Percentiles rank a stretch among this genome's conserved stretches.
Evolutionary conservation across 768 basidiomycete genomes (phyloP).

Genomic region (Boletales sp.): DNA sequence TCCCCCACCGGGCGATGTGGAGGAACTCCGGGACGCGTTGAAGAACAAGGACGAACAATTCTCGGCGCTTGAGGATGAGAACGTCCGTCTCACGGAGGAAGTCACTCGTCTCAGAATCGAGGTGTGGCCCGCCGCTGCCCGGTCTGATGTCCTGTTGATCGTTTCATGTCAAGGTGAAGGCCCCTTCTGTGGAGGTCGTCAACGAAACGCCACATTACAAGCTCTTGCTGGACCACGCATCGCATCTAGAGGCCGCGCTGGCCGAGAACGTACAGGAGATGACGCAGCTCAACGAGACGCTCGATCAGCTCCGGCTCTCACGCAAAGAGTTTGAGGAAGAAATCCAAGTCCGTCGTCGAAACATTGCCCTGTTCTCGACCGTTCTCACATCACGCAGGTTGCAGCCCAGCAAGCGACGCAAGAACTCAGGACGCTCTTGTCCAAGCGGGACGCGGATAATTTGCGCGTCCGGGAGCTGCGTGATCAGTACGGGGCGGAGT

Average conservation of each 20-base stretch:
- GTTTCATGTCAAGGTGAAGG: slow-evolving; percentile 33
- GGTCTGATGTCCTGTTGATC: neutral
- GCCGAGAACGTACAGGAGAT: slow-evolving; percentile 39
- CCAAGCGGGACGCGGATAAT: slow-evolving; percentile 65
- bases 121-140: slow-evolving; percentile 28
- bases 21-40: slow-evolving; percentile 32
- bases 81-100: slow-evolving; percentile 42
- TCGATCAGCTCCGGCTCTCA: slow-evolving; percentile 35
- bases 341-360: slow-evolving; percentile 36
- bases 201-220: slow-evolving; percentile 52
- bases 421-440: slow-evolving; percentile 58
- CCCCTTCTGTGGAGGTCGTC: slow-evolving; percentile 44
- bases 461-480: slow-evolving; percentile 67
- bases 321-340: slow-evolving; percentile 48
- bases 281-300: slow-evolving; percentile 40
- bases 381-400: slow-evolving; percentile 27
- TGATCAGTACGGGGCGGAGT: slow-evolving; percentile 61
- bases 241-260: slow-evolving; percentile 41
- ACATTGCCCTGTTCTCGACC: slow-evolving; percentile 5
- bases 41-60: slow-evolving; percentile 41
- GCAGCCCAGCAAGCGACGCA: slow-evolving; percentile 50
- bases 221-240: slow-evolving; percentile 51
- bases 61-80: slow-evolving; percentile 44
- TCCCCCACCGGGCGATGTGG: slow-evolving; percentile 38
- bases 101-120: slow-evolving; percentile 43